These are phyloP conservation scores for Amoeboaphelidium protococcarum DNA, from an alignment of 371 early-diverging fungal species.

Conservation along the genomic window DNA sequence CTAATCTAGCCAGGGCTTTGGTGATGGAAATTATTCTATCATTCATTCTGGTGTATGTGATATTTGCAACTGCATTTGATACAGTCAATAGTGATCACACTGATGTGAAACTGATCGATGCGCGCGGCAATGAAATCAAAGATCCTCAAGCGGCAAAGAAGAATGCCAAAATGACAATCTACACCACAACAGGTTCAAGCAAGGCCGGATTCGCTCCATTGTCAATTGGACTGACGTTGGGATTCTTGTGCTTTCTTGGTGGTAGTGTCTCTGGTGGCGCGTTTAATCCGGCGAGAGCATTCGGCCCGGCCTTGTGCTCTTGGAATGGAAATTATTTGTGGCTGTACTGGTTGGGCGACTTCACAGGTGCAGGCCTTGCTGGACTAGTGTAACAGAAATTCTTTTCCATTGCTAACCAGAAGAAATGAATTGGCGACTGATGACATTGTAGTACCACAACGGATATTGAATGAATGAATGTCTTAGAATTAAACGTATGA, in stretches of 20 bases:
- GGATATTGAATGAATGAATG: too few relatives aligned
- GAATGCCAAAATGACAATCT: conserved; percentile 22
- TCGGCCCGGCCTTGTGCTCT: conserved; percentile 20
- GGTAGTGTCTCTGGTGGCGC: conserved; percentile 33
- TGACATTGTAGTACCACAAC: too few relatives aligned
- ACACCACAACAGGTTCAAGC: conserved; percentile 26
- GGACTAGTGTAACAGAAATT: conserved; percentile 6
- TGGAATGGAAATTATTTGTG: conserved; percentile 27
- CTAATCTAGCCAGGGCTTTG: conserved; percentile 16
- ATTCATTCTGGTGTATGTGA: conserved; percentile 39
- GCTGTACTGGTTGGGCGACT: conserved; percentile 26
- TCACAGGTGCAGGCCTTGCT: conserved; percentile 29
- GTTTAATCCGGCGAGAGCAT: conserved; percentile 40
- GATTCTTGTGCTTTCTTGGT: conserved; percentile 33
- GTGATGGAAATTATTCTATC: conserved; percentile 30
- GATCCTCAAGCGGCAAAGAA: not conserved
- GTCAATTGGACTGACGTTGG: conserved; percentile 30
- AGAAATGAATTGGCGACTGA: not conserved
- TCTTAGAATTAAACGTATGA: too few relatives aligned
- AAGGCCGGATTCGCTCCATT: conserved; percentile 32
- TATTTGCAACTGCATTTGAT: conserved; percentile 42
- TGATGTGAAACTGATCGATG: conserved; percentile 13
- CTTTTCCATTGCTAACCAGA: not conserved
- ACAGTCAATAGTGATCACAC: conserved; percentile 28
- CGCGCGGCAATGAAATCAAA: conserved; percentile 4